These are phyloP conservation scores for Colletotrichum magnum DNA, from an alignment of 2,329 filamentous ascomycete genomes.

Conservation along the genomic window DNA sequence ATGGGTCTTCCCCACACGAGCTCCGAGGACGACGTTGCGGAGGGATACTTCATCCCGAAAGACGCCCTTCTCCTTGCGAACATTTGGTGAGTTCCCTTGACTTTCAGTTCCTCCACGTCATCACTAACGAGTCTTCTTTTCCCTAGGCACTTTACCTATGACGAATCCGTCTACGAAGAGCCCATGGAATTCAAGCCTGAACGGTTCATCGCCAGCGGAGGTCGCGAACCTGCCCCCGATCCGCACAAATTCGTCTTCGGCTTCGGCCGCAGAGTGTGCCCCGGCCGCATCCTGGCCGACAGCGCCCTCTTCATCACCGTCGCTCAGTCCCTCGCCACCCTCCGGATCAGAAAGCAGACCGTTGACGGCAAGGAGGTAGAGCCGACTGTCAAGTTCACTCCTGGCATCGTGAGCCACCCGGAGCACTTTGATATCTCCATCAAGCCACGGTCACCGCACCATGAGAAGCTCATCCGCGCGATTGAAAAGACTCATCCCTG, in stretches of 20 bases:
- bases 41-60: slow-evolving; percentile 40
- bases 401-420: slow-evolving; percentile 38
- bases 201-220: slow-evolving; percentile 46
- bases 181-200: slow-evolving; percentile 52
- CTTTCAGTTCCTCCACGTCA: not conserved
- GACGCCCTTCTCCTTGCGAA: slow-evolving; percentile 43
- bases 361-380: slow-evolving; percentile 53
- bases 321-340: slow-evolving; percentile 61
- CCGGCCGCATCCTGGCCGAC: slow-evolving; percentile 43
- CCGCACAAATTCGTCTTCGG: slow-evolving; percentile 41
- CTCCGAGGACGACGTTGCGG: slow-evolving; percentile 41
- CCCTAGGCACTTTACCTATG: slow-evolving; percentile 59
- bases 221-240: slow-evolving; percentile 40
- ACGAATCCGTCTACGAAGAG: slow-evolving; percentile 74
- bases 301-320: slow-evolving; percentile 46
- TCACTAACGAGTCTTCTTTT: too few species aligned
- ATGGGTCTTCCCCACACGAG: slow-evolving; percentile 57
- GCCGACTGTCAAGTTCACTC: slow-evolving; percentile 19
- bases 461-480: slow-evolving; percentile 37
- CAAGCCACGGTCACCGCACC: slow-evolving; percentile 32
- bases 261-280: slow-evolving; percentile 44
- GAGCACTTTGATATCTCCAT: slow-evolving; percentile 26
- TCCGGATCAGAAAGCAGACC: slow-evolving; percentile 55
- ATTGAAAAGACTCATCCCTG: slow-evolving; percentile 37
- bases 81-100: slow-evolving; percentile 55